Percentiles rank a stretch among this genome's conserved stretches.
Evolutionary conservation across 306 rosid species (phyloP).

Genomic region (Fragaria iinumae): DNA sequence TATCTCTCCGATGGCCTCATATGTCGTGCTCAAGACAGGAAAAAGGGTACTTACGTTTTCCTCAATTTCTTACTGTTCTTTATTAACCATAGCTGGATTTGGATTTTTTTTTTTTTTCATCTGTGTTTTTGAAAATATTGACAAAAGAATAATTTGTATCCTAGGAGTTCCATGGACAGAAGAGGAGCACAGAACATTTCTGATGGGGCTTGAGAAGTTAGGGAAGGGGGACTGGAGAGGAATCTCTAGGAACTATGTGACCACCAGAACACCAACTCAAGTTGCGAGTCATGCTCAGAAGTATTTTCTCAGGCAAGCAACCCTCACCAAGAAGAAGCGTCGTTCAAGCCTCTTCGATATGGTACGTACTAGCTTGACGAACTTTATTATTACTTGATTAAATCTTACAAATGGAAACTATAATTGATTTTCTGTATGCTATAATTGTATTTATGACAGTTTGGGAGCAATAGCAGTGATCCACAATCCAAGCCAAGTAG

Average conservation of each 20-base stretch:
- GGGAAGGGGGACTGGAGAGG: conserved; percentile 98
- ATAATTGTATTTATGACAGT: conserved; percentile 31
- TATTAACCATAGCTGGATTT: neutral
- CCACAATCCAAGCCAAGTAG: neutral
- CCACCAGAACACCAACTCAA: conserved; percentile 90
- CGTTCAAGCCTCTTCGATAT: conserved; percentile 88
- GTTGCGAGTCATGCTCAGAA: conserved; percentile 98
- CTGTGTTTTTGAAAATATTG: neutral
- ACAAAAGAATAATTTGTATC: neutral
- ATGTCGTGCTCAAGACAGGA: conserved; percentile 57
- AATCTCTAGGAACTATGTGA: conserved; percentile 70
- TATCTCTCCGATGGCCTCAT: conserved; percentile 77
- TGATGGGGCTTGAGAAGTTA: conserved; percentile 74
- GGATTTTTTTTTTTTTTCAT: neutral
- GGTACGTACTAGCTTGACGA: conserved; percentile 25
- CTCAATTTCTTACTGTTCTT: neutral
- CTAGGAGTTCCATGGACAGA: conserved; percentile 93
- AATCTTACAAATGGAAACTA: neutral
- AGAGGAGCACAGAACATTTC: conserved; percentile 81
- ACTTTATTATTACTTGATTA: neutral
- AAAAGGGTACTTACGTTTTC: conserved; percentile 46
- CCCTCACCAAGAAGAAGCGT: conserved; percentile 56
- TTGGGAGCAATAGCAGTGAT: conserved; percentile 36
- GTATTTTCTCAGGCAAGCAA: conserved; percentile 63
- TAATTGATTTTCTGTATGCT: neutral